Evolutionary conservation across 306 rosid species (phyloP).

Genomic region (Echinosophora koreensis): DNA sequence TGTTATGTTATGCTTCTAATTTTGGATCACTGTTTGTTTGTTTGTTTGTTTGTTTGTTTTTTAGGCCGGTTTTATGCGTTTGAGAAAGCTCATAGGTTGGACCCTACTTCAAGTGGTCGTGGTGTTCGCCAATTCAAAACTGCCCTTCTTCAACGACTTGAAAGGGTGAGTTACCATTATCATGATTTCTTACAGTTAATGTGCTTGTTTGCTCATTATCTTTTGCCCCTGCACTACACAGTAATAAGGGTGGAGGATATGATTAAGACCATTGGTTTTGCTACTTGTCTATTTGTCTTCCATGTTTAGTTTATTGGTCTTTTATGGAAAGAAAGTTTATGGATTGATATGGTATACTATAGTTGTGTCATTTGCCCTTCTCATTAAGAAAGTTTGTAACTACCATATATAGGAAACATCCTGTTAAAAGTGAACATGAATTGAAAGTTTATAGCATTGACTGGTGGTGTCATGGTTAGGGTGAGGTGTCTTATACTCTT

Average conservation of each 20-base stretch:
- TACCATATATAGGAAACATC: too few species aligned
- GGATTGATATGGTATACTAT: too few species aligned
- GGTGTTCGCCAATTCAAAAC: slow-evolving; percentile 99
- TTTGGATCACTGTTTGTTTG: too few species aligned
- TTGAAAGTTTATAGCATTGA: too few species aligned
- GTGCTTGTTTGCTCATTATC: not conserved
- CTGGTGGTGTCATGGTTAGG: too few species aligned
- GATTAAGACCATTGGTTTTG: too few species aligned
- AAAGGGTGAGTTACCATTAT: slow-evolving; percentile 63
- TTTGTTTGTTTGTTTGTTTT: not conserved
- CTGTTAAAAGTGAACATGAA: too few species aligned
- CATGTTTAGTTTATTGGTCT: not conserved
- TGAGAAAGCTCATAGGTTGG: slow-evolving; percentile 98
- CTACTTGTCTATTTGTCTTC: not conserved
- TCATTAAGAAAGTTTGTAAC: too few species aligned
- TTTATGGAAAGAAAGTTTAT: not conserved
- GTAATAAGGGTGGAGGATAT: not conserved
- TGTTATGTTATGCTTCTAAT: not conserved
- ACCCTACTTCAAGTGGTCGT: slow-evolving; percentile 97
- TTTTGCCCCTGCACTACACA: not conserved
- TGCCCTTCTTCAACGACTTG: slow-evolving; percentile 96
- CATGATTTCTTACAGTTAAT: not conserved
- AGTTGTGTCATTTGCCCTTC: too few species aligned
- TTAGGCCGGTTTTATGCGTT: slow-evolving; percentile 98
- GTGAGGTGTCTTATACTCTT: too few species aligned